Evolutionary conservation across 1,284 basidiomycete species (phyloP), one percentile per base, ranked within the genome.

Genomic region (Peniophora sp.): DNA sequence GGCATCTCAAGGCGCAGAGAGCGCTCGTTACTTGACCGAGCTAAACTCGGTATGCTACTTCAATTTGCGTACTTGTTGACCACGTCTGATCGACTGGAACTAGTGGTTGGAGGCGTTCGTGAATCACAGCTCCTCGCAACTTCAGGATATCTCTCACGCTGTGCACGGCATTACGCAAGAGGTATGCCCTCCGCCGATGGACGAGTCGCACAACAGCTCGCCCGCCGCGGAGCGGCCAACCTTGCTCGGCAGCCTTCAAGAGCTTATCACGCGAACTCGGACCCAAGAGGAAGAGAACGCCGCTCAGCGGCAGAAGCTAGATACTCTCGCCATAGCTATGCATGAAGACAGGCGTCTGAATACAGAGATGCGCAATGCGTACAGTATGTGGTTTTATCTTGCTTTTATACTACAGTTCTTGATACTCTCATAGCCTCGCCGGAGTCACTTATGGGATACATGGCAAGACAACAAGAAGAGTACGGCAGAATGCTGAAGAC

Each of bases 31-130:
- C 61, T 73, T 89, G 22, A 83, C 84, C 55, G 85, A 89, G 60
- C 71, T 89, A 34, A 89, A 88, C 58, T 69, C 71, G 48, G 85
- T 83, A 56, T 54, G 74, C n/a, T n/a, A n/a, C n/a, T n/a, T n/a
- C n/a, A n/a, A n/a, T 34, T 23, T 23, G 22, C 3, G 11, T 19
- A n/a, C 23, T 45, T 25, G 20, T 35, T 14, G 3, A 41, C 2
- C 19, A 32, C 54, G 16, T 5, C 50, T 23, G 24, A 23, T 45
- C 12, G 14, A 10, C 23, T 23, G 22, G 9, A 22, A 48, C 39
- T 8, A 89, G 85, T 93, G 90, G 90, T 74, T 93, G 25, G 89
- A 91, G 58, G 71, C 81, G 2, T 91, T 92, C 61, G 86, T 91
- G 38, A 79, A 79, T 45, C 82, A 83, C 50, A 83, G 84, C 8